Evolutionary conservation across 2,329 filamentous ascomycete genomes (phyloP), one percentile per base, ranked within the genome.

Genomic region (Elsinoe batatas): DNA sequence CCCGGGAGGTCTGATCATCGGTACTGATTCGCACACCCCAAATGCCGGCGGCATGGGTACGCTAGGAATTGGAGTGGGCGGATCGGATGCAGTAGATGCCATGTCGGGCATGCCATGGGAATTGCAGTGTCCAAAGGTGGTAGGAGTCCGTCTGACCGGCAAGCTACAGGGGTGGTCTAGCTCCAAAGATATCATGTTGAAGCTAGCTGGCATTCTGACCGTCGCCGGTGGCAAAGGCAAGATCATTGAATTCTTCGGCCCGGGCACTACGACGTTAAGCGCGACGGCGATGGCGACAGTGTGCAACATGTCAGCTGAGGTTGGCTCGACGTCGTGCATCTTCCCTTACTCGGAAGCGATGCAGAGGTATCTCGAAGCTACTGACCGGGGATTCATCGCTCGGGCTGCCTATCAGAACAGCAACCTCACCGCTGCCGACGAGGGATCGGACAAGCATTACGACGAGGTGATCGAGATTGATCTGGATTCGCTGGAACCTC

Each of bases 321-420:
- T 87, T 62, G 86, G 87, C 67, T 86, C 91, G 57, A 97, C 91
- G 17, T 96, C 91, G 55, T 94, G 90, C 13, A 68, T 97, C 44
- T 98, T 98, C 85, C 90, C 91, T 64, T 98, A 95, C 84, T 95
- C 94, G 77, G 88, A 96, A 73, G 83, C 87, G 69, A 95, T 95
- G 91, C 87, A 95, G 79, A 87, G 96, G 70, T 98, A 97, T 78
- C 83, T 98, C 43, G 78, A 77, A 43, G 88, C 90, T 43, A 98
- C 93, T 65, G 96, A 95, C 81, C 87, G 93, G 68, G 78, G 81
- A 68, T 80, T 85, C 13, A 96, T 98, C 65, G 93, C 88, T 67
- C 89, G 97, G 71, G 95, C 91, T 70, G 82, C 93, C 55, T 85
- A 88, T 63, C 69, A 77, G 36, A 97, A 96, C 72, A 86, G 88